Base-by-base conservation (phyloP, 306 rosid species). In the Cyamopsis tetragonoloba region DNA sequence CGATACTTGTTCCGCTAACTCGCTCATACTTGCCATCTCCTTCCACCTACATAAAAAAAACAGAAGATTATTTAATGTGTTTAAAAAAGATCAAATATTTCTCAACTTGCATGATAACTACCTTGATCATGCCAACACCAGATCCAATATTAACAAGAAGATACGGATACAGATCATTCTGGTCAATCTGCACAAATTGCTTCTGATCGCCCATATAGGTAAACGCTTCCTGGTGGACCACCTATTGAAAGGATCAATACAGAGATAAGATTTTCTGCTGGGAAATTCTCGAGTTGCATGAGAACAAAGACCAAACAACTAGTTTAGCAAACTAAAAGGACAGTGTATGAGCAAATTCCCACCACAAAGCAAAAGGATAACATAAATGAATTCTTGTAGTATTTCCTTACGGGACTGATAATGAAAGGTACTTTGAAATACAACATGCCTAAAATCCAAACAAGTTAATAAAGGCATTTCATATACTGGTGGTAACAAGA, bases 121-220 rank as follows among this genome's bases (percentile, higher is more conserved):
- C 99, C 97, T 93, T 93, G 69, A 90, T 83, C 95, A 93, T 93
- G 80, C 99, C 84, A 79, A 93, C 97, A 68, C 99, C 99, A 64
- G 99, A 93, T 4, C 99, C 99, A 50, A 90, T 88, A 66, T 86
- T 93, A 66, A 93, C 99, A 51, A 93, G 97, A 42, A 93, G 96
- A 79, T 85, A 93, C 11, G 98, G 99, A 71, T 86, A 93, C 46
- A 90, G 58, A 82, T 93, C 95, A 12, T 83, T 82, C 61, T 80
- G 88, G 79, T 85, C 93, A 66, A 90, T 88, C 83, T 86, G 71
- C 70, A 85, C 85, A 75, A 80, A 93, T 66, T 90, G 95, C 81
- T 81, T 88, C 57, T 78, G 82, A 61, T 89, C 95, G 17, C 81
- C 84, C 69, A 78, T 75, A 78, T 88, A 93, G 50, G 90, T 85